Base-by-base conservation (phyloP, 1,284 basidiomycete species). In the Naganishia albida region DNA sequence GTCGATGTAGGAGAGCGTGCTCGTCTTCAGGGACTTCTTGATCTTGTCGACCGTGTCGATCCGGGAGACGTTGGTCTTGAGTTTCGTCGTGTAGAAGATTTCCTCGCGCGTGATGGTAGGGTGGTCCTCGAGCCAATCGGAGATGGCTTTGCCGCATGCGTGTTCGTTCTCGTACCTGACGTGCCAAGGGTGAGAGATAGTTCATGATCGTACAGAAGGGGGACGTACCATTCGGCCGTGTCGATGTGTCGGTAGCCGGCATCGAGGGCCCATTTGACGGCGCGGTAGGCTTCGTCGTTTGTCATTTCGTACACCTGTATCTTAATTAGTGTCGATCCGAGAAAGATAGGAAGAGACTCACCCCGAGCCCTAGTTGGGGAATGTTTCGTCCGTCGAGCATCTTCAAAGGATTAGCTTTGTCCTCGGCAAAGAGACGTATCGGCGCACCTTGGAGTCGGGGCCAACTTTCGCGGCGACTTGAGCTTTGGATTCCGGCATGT, bases 141-240 rank as follows among this genome's bases (percentile, higher is more conserved):
- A 48, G 62, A 54, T 56, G 20, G 86, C 87, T 43, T 79, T 75
- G 8, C 87, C 86, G 65, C 83, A 85, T 67, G 85, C 83, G 46
- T 75, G 79, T 73, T 89, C 87, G 75, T 88, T 88, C 72, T 86
- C 83, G 73, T 88, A 89, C 87, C 87, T 87, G 84, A 83, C 28
- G 83, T 3, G 15, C 1, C 4, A 38, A 25, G 44, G 40, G 42
- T n/a, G 6, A 10, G 39, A 6, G 53, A 38, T 34, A 65, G 66
- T 55, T 53, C 63, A 52, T 34, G 53, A 15, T 6, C 1, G 26
- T 4, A 16, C 20, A 20, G 53, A 23, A 23, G 26, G 25, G 7
- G 30, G 44, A 70, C 73, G 52, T 50, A 76, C 77, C 77, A 80
- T 65, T 73, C 72, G 43, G 72, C 71, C 73, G 85, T 80, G 70